Conservation (phyloP, 2,329 filamentous ascomycete species). For the Arthrobotrys entomopaga region DNA sequence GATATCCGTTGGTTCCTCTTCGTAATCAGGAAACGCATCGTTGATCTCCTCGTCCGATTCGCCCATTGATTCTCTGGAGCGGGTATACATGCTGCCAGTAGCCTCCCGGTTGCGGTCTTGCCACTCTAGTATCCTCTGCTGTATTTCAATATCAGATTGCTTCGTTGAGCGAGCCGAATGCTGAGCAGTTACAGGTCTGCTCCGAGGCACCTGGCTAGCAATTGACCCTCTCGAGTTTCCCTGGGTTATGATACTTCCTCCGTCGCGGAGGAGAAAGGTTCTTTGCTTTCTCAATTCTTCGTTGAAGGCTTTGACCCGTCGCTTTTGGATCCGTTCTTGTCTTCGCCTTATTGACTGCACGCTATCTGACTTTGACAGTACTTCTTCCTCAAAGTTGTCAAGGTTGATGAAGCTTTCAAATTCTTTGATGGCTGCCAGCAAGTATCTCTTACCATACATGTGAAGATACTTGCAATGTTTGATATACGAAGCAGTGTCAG, state of each 20-base stretch:
- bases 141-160: conserved; percentile 1
- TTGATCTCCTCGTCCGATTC: conserved; percentile 40
- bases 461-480: conserved; percentile 25
- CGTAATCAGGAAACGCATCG: conserved; percentile 24
- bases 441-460: conserved; percentile 26
- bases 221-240: conserved; percentile 26
- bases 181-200: neutral
- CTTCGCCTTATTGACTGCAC: conserved; percentile 23
- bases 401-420: conserved; percentile 35
- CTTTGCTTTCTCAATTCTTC: conserved; percentile 41
- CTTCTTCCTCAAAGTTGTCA: conserved; percentile 31
- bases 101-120: conserved; percentile 9
- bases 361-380: conserved; percentile 21
- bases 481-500: conserved; percentile 20
- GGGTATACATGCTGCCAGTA: neutral
- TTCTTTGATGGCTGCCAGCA: conserved; percentile 22
- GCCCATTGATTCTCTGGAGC: neutral
- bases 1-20: conserved; percentile 41
- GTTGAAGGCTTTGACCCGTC: conserved; percentile 38
- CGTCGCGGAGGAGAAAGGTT: conserved; percentile 19
- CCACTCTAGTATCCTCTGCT: conserved; percentile 31
- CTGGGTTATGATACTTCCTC: conserved; percentile 40
- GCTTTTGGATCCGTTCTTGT: conserved; percentile 19
- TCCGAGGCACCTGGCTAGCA: neutral
- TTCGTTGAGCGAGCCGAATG: conserved; percentile 9